Evolutionary conservation across 2,329 filamentous ascomycete species (phyloP).

Genomic region (Sporothrix inflata): DNA sequence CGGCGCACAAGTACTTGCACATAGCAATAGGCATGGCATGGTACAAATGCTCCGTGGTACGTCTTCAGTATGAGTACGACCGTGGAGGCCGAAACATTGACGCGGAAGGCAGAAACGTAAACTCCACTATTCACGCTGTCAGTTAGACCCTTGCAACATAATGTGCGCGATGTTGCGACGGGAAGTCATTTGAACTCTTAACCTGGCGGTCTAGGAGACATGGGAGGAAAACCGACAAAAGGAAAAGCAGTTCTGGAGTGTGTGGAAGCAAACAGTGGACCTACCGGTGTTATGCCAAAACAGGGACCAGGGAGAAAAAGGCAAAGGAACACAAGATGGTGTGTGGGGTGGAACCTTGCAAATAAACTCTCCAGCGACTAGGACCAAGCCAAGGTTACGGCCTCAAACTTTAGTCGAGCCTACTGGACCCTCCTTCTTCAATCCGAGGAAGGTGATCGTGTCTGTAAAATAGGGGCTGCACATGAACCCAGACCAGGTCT

Average conservation of each 20-base stretch:
- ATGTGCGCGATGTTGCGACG: slow-evolving; percentile 18
- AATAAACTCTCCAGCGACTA: slow-evolving; percentile 21
- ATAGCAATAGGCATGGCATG: too few species aligned
- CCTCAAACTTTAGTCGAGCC: slow-evolving; percentile 19
- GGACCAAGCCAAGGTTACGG: slow-evolving; percentile 19
- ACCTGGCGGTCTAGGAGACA: neutral
- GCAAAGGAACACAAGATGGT: neutral
- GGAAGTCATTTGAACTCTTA: neutral
- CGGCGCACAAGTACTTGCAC: neutral
- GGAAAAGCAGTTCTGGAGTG: neutral
- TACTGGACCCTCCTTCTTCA: slow-evolving; percentile 15
- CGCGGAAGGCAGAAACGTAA: neutral
- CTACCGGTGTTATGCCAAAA: slow-evolving; percentile 21
- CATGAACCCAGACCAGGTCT: slow-evolving; percentile 19
- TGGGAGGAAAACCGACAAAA: neutral
- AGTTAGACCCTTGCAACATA: slow-evolving; percentile 11
- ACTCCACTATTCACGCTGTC: slow-evolving; percentile 27
- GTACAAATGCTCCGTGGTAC: too few species aligned
- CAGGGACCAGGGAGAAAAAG: slow-evolving; percentile 20
- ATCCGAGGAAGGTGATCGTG: neutral
- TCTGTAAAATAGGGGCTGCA: slow-evolving; percentile 1
- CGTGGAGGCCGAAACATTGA: neutral
- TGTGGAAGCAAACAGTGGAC: slow-evolving; percentile 17
- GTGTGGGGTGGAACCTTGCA: slow-evolving; percentile 29
- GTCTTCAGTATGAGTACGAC: too few species aligned